Evolutionary conservation across 164 flowering plant genomes (phyloP), one percentile per base, ranked within the genome.

Genomic region (Buxus sempervirens): DNA sequence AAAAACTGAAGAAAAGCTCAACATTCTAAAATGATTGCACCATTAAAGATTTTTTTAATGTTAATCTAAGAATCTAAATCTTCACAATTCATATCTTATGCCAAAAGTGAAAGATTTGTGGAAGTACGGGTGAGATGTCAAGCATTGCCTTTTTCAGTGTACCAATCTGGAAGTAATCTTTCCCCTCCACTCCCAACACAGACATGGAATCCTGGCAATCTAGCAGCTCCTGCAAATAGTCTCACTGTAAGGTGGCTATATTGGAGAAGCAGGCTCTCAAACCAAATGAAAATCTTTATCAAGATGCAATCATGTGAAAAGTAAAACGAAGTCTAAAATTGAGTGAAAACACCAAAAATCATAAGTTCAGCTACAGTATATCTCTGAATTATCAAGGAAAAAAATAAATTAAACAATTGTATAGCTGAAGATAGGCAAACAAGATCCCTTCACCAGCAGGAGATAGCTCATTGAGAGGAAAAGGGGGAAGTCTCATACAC

Each of bases 151-250:
- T 89, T 87, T 73, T 84, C 90, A 7, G 72, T 71, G 77, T 89
- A 87, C 90, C 90, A 89, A 68, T 85, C 90, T 38, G 91, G 91
- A 69, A 82, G 82, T 68, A 82, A 71, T 72, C 84, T 83, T 80
- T 89, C 91, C 58, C 95, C 95, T 22, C 95, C 95, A 77, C 88
- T 79, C 72, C 95, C 95, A 63, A 87, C 91, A 76, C 95, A 89
- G 61, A 76, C 82, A 76, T 87, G 90, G 73, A 89, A 89, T 1
- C 95, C 90, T 14, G 94, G 91, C 61, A 85, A 90, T 73, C 94
- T 86, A 58, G 94, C 91, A 78, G 88, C 64, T 49, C 84, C 95
- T 89, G 87, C 58, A 76, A 67, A 38, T 1, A n/a, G 48, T 32
- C 61, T 58, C 26, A 62, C 24, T 62, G 65, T 45, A 41, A 41